Evolutionary conservation across 106 monocot genomes (phyloP).

Genomic region (Allium fistulosum): DNA sequence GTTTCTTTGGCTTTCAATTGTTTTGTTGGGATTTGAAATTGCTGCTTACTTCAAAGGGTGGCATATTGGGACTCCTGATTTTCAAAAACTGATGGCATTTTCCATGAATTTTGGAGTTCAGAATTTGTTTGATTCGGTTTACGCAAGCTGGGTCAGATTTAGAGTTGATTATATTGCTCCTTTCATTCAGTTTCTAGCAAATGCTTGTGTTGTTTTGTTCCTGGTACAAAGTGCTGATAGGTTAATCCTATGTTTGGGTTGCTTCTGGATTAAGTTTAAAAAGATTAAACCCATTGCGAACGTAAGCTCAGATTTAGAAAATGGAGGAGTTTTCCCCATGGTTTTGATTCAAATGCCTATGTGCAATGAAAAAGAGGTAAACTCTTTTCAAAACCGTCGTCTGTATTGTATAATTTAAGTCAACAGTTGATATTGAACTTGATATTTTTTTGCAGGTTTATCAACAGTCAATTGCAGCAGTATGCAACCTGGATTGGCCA

Average conservation of each 20-base stretch:
- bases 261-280: slow-evolving; percentile 59
- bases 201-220: slow-evolving; percentile 64
- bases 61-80: slow-evolving; percentile 20
- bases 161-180: slow-evolving; percentile 61
- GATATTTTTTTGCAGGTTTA: slow-evolving; percentile 51
- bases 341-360: slow-evolving; percentile 81
- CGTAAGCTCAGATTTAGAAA: slow-evolving; percentile 4
- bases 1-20: slow-evolving; percentile 48
- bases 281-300: slow-evolving; percentile 39
- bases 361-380: slow-evolving; percentile 82
- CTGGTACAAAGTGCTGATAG: slow-evolving; percentile 69
- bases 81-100: slow-evolving; percentile 12
- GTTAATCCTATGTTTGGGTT: slow-evolving; percentile 55
- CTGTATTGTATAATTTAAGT: not conserved
- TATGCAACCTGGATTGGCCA: slow-evolving; percentile 78
- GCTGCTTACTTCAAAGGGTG: slow-evolving; percentile 44
- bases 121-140: slow-evolving; percentile 27
- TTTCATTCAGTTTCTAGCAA: slow-evolving; percentile 57
- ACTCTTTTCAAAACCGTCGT: not conserved
- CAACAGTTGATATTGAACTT: not conserved
- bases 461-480: slow-evolving; percentile 74
- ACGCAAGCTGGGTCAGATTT: slow-evolving; percentile 47
- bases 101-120: slow-evolving; percentile 8
- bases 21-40: slow-evolving; percentile 56
- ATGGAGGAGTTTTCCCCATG: slow-evolving; percentile 57